These are phyloP conservation scores for Leccinum obscurum DNA, from an alignment of 768 basidiomycete species.

Conservation along the genomic window DNA sequence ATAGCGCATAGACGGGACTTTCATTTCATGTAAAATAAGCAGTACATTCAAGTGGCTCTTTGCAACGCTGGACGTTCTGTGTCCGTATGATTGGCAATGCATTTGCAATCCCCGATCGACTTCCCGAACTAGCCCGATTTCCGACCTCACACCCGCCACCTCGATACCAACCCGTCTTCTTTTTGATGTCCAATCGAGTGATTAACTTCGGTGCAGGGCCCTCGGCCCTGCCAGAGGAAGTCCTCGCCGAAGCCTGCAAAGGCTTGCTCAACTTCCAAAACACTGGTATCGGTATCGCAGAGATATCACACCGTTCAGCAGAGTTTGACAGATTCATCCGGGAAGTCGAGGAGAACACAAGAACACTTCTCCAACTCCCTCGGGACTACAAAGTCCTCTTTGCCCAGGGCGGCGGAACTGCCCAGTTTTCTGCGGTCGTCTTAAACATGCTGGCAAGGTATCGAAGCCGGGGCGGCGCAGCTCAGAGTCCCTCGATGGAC, in stretches of 20 bases:
- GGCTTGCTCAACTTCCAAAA: slow-evolving; percentile 88
- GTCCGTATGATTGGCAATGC: no score
- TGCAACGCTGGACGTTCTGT: no score
- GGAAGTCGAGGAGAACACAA: slow-evolving; percentile 62
- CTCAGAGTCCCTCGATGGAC: slow-evolving; percentile 67
- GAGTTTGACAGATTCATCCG: slow-evolving; percentile 77
- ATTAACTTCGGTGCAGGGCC: slow-evolving; percentile 96
- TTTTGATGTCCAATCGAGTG: slow-evolving; percentile 43
- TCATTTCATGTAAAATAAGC: background rate
- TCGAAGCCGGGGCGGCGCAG: slow-evolving; percentile 61
- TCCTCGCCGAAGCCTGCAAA: slow-evolving; percentile 78
- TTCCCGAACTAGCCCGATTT: background rate
- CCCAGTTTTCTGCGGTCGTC: slow-evolving; percentile 89
- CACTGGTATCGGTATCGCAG: slow-evolving; percentile 94
- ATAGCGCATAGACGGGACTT: background rate
- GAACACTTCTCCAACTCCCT: slow-evolving; percentile 79
- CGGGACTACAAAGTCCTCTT: slow-evolving; percentile 84
- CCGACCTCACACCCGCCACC: background rate
- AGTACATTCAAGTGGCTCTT: background rate
- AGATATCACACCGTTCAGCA: slow-evolving; percentile 93
- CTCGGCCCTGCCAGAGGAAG: slow-evolving; percentile 84
- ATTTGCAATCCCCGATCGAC: no score
- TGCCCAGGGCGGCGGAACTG: slow-evolving; percentile 91
- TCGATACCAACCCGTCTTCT: background rate
- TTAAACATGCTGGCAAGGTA: slow-evolving; percentile 89